Conservation (phyloP, 2,329 filamentous ascomycete genomes). For the Chalara sp. region DNA sequence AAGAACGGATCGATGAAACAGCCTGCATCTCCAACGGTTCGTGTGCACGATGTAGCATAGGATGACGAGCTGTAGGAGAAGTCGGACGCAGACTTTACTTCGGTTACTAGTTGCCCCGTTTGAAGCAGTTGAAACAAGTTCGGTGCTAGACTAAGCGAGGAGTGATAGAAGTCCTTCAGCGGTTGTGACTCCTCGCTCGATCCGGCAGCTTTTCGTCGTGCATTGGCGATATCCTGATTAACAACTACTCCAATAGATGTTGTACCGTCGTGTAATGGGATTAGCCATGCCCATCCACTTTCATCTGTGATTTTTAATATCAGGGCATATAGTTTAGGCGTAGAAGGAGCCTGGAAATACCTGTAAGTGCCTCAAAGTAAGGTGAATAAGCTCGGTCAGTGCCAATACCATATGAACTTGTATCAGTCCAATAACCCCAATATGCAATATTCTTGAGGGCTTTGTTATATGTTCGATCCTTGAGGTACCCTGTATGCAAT, state of each 20-base stretch:
- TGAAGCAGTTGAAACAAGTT: neutral
- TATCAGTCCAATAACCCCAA: slow-evolving; percentile 2
- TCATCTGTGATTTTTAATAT: neutral
- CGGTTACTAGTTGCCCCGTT: neutral
- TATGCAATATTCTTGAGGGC: neutral
- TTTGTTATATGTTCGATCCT: slow-evolving; percentile 1
- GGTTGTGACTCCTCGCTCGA: neutral
- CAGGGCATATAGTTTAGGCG: too few species aligned
- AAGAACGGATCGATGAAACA: neutral
- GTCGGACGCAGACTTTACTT: neutral
- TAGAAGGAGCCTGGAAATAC: neutral
- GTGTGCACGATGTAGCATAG: neutral
- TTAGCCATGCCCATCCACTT: slow-evolving; percentile 4
- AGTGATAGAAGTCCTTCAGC: neutral
- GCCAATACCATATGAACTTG: neutral
- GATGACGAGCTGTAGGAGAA: neutral
- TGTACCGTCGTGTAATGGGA: slow-evolving; percentile 1
- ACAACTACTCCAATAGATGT: neutral
- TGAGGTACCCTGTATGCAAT: slow-evolving; percentile 2
- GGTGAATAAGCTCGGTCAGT: neutral
- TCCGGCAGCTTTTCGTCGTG: neutral
- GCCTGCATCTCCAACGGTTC: neutral
- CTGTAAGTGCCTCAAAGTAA: slow-evolving; percentile 1
- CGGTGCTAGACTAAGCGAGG: neutral
- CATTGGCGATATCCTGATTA: neutral